phyloP scores from a whole-genome alignment of 192 early-diverging fungal genomes.

The Coemansia umbellata region DNA sequence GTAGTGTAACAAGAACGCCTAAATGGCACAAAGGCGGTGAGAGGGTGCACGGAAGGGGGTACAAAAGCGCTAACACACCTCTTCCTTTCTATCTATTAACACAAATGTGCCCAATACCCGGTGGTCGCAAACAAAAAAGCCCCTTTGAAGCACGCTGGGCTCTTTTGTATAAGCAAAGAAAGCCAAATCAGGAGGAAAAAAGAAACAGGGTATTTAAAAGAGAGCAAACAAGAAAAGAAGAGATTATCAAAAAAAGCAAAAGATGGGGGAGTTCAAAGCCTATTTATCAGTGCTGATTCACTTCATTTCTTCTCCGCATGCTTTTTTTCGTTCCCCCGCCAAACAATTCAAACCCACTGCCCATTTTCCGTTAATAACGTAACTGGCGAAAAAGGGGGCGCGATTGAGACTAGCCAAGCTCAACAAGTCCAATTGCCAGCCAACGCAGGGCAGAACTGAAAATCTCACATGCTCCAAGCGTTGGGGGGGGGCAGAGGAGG shows the following conservation, averaged over 20 bases:
- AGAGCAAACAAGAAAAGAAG: slow-evolving; percentile 2
- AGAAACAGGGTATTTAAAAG: background rate
- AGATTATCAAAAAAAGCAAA: slow-evolving; percentile 1
- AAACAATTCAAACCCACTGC: background rate
- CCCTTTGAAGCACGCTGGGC: no score
- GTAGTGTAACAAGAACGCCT: background rate
- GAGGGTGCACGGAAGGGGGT: no score
- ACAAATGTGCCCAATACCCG: no score
- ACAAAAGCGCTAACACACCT: background rate
- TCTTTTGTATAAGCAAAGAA: background rate
- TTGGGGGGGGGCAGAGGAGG: no score
- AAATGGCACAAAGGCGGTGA: no score
- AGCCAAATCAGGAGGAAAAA: background rate
- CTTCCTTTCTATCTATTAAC: background rate
- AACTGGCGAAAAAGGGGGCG: no score
- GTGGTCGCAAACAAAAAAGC: no score
- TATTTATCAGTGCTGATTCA: background rate
- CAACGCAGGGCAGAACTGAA: background rate
- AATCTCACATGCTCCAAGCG: no score
- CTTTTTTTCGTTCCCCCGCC: background rate
- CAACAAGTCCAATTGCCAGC: background rate
- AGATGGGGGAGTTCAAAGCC: background rate
- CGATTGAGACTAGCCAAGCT: no score
- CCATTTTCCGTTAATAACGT: no score
- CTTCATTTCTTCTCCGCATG: background rate